A percentile compares a stretch with the other conserved stretches of the same genome.
Conservation (phyloP, 441 rosid genomes). For the Jatropha podagrica region DNA sequence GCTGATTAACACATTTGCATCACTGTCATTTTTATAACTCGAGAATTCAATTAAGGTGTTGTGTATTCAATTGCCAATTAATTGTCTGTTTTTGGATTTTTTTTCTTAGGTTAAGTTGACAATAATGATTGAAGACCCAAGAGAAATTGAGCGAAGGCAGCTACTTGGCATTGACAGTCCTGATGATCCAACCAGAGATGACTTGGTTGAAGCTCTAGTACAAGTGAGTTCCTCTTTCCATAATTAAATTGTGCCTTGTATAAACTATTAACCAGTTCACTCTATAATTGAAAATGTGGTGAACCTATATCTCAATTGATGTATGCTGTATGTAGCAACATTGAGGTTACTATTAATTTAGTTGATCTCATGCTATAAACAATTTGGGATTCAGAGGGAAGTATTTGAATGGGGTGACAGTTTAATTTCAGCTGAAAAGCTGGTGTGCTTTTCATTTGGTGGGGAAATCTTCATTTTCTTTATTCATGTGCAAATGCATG, state of each 20-base stretch:
- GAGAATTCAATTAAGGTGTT: not conserved
- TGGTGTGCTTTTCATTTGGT: not conserved
- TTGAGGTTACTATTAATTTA: not conserved
- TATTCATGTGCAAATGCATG: not conserved
- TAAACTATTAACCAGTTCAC: not conserved
- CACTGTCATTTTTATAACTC: not conserved
- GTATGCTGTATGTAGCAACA: not conserved
- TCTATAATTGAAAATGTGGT: not conserved
- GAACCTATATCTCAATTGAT: not conserved
- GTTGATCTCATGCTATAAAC: not conserved
- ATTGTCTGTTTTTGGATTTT: not conserved
- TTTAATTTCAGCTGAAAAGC: not conserved
- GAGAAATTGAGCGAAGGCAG: slow-evolving; percentile 80
- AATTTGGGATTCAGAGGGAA: not conserved
- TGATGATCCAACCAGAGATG: slow-evolving; percentile 81
- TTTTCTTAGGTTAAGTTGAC: slow-evolving; percentile 65
- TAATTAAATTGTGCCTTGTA: not conserved
- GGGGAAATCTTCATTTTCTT: not conserved
- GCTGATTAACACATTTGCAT: not conserved
- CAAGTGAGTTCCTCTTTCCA: slow-evolving; percentile 37
- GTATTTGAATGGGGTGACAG: not conserved
- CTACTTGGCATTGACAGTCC: slow-evolving; percentile 79
- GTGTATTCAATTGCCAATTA: not conserved
- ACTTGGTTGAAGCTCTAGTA: slow-evolving; percentile 75
- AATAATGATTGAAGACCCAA: slow-evolving; percentile 81